Percentiles rank a stretch among this genome's conserved stretches.
phyloP scores from a whole-genome alignment of 768 basidiomycete genomes.

The Suillus lakei region DNA sequence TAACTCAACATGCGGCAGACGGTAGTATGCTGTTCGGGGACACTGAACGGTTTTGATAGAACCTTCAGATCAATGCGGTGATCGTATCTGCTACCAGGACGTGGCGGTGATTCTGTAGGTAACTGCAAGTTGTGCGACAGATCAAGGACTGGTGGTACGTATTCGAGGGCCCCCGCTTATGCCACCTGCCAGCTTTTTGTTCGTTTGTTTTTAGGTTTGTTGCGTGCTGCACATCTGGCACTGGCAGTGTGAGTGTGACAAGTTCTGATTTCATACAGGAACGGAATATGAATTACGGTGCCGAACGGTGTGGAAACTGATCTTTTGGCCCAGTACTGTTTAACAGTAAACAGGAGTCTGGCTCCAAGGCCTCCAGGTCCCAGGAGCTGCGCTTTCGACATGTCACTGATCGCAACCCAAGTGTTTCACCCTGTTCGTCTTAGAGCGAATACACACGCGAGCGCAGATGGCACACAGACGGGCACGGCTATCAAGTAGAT shows the following conservation, averaged over 20 bases:
- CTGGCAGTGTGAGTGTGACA: not conserved
- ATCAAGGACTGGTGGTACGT: no score
- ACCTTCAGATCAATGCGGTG: not conserved
- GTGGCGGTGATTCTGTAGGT: no score
- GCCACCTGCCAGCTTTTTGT: not conserved
- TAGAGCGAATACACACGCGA: not conserved
- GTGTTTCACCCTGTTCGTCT: no score
- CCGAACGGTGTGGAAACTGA: not conserved
- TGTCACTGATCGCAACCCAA: not conserved
- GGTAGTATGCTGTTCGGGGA: not conserved
- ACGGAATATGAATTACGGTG: not conserved
- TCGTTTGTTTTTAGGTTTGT: no score
- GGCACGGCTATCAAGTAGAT: not conserved
- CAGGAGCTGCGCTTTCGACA: no score
- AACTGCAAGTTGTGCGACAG: no score
- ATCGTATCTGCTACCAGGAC: not conserved
- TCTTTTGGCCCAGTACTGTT: not conserved
- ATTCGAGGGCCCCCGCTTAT: no score
- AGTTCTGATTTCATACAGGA: not conserved
- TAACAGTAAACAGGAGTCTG: not conserved
- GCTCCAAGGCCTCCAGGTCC: not conserved
- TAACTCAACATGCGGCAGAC: not conserved
- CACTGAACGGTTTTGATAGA: not conserved
- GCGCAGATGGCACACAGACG: not conserved
- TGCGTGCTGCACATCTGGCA: no score